A percentile compares a stretch with the other conserved stretches of the same genome.
These are phyloP conservation scores for Kazachstania africana DNA, from an alignment of 805 yeast species.

Conservation along the genomic window DNA sequence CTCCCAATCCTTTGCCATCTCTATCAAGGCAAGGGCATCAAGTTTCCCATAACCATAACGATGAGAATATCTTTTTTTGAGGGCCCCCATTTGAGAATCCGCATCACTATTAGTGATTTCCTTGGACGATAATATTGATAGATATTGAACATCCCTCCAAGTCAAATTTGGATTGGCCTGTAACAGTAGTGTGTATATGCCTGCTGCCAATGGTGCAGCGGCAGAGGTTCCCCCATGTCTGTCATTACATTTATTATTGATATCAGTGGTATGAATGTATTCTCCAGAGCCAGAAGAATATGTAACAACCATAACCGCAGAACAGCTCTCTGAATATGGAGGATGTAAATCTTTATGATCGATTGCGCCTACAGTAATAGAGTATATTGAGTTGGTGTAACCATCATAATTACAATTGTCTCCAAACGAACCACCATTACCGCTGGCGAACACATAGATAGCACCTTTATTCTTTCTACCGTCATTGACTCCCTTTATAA, in stretches of 20 bases:
- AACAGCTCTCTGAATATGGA: slow-evolving; percentile 79
- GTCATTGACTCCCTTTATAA: slow-evolving; percentile 70
- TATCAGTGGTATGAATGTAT: slow-evolving; percentile 79
- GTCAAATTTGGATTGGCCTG: slow-evolving; percentile 78
- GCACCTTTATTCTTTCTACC: slow-evolving; percentile 80
- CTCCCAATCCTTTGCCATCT: slow-evolving; percentile 61
- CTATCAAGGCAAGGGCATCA: slow-evolving; percentile 69
- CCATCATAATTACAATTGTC: slow-evolving; percentile 97
- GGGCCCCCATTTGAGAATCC: slow-evolving; percentile 60
- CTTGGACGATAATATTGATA: slow-evolving; percentile 59
- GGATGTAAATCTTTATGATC: slow-evolving; percentile 85
- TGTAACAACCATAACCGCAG: slow-evolving; percentile 90
- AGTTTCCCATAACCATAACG: slow-evolving; percentile 86
- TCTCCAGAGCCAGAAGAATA: slow-evolving; percentile 88
- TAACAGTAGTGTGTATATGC: slow-evolving; percentile 75
- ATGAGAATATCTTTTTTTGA: slow-evolving; percentile 66
- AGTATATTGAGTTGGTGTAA: slow-evolving; percentile 88
- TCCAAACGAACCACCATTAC: slow-evolving; percentile 75
- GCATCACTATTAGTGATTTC: slow-evolving; percentile 59
- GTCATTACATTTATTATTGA: slow-evolving; percentile 54
- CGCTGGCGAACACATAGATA: slow-evolving; percentile 88
- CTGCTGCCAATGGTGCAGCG: slow-evolving; percentile 97
- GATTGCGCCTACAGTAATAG: slow-evolving; percentile 89
- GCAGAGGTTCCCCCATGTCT: slow-evolving; percentile 96
- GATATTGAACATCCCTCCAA: slow-evolving; percentile 92